A percentile compares a stretch with the other conserved stretches of the same genome.
These are phyloP conservation scores for Russula earlei DNA, from an alignment of 768 basidiomycete species.

Conservation along the genomic window DNA sequence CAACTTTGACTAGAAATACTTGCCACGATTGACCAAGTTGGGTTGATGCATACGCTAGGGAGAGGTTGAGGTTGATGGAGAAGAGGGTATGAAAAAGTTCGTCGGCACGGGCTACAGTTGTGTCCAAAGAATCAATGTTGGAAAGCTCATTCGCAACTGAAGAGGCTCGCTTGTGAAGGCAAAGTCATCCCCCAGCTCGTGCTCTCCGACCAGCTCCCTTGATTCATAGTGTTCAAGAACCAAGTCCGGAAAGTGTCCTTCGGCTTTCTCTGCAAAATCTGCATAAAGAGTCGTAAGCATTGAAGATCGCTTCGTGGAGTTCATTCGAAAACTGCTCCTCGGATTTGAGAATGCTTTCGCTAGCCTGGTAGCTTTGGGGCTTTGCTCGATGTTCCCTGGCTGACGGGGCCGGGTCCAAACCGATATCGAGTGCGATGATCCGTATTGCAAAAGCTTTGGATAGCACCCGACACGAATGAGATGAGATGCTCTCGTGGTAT, in stretches of 20 bases:
- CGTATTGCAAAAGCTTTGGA: conserved; percentile 69
- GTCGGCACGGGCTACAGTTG: conserved; percentile 37
- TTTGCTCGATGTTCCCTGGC: conserved; percentile 31
- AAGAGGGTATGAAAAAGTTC: conserved; percentile 49
- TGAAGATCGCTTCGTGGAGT: conserved; percentile 58
- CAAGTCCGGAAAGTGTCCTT: conserved; percentile 47
- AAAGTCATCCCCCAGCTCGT: conserved; percentile 76
- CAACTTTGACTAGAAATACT: conserved; percentile 51
- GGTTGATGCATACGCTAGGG: conserved; percentile 71
- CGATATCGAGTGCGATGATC: conserved; percentile 67
- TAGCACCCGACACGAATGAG: conserved; percentile 58
- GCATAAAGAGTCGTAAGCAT: conserved; percentile 65
- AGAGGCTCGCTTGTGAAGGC: conserved; percentile 56
- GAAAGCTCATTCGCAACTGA: conserved; percentile 50
- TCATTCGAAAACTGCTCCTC: conserved; percentile 59
- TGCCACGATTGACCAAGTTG: conserved; percentile 73
- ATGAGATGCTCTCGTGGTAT: conserved; percentile 50
- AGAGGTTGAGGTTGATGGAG: conserved; percentile 81
- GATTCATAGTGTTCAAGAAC: conserved; percentile 54
- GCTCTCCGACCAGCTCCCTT: conserved; percentile 52
- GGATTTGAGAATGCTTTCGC: conserved; percentile 44
- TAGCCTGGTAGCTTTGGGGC: too few relatives aligned
- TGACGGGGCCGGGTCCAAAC: conserved; percentile 37
- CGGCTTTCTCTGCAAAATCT: conserved; percentile 40
- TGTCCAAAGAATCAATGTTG: conserved; percentile 26